Evolutionary conservation across 495 filamentous ascomycete species (phyloP), one percentile per base, ranked within the genome.

Genomic region (Articulospora tetracladia): DNA sequence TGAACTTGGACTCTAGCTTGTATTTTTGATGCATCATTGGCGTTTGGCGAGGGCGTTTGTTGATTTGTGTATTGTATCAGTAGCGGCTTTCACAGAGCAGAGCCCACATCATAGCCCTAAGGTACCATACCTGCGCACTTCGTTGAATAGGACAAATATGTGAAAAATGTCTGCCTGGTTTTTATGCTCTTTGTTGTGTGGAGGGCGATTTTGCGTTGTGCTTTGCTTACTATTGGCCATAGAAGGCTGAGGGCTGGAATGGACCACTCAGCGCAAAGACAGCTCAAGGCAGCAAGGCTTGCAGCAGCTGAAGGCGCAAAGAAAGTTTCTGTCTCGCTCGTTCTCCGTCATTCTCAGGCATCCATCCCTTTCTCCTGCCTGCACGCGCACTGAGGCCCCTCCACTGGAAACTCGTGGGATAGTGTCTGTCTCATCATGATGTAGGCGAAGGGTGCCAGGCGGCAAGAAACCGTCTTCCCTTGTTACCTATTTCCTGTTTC

Each of bases 11-110:
- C 19, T 32, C 4, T 55, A 17, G n/a, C 28, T 24, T 23, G 36
- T 51, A 51, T 41, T 24, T 53, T 17, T 44, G 41, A 53, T 51
- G n/a, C 23, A 44, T 44, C 57, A 59, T 59, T n/a, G 13, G 15
- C 27, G 57, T 59, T 51, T 3, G 41, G 56, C 11, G 19, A 25
- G 13, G 41, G 39, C 15, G 44, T 39, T 41, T 24, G 12, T 26
- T 23, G 22, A 4, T 55, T 10, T 39, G 19, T 55, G 53, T 39
- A 20, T 36, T 39, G 50, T 20, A 32, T 20, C 50, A 53, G 10
- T 32, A 30, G 17, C 32, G 22, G 11, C 7, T 53, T 30, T 4
- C 22, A 23, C 22, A 7, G 48, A 51, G n/a, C n/a, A 39, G n/a
- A 39, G n/a, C 34, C 34, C n/a, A n/a, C n/a, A n/a, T n/a, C n/a